Evolutionary conservation across 1,284 basidiomycete species (phyloP), one percentile per base, ranked within the genome.

Genomic region (Marasmius tenuissimus): DNA sequence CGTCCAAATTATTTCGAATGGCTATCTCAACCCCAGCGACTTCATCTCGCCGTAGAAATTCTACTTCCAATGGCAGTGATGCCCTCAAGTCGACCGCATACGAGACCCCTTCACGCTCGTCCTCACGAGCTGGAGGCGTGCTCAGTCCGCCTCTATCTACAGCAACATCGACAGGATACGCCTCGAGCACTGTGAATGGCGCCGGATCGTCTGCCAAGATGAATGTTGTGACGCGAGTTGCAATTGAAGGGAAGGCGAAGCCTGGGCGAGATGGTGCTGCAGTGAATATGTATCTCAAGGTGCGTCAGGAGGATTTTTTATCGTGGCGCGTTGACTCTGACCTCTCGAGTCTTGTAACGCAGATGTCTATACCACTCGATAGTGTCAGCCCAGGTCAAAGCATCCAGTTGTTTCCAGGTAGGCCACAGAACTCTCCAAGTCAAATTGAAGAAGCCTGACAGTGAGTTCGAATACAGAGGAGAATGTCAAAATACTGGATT

Each of bases 271-370:
- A 90, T 69, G 87, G 85, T 49, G 88, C 84, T 39, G 76, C 82
- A 20, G 82, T 92, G 57, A 86, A 81, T 68, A 86, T 92, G 79
- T 92, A 89, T 74, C 78, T 93, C 67, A 92, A 90, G 78, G 90
- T 89, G 65, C 65, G 79, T 70, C 33, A 22, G 33, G 48, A 27
- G 42, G 35, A 37, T 59, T 10, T 51, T 58, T 48, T 47, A 50
- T 48, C 47, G 22, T 45, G 5, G 38, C n/a, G 9, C n/a, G 8
- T 11, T 48, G 39, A 55, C 61, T 57, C 61, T 66, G 50, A 65
- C 49, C 27, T 58, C 55, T 37, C 52, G 11, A 54, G 20, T 54
- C 45, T 57, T 42, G 11, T 8, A 8, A 16, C 37, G 55, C 68
- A 92, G 91, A 81, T 93, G 62, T 80, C 87, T 27, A 66, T 93